phyloP scores from a whole-genome alignment of 2,329 filamentous ascomycete species.

The Xylariaceae sp. region DNA sequence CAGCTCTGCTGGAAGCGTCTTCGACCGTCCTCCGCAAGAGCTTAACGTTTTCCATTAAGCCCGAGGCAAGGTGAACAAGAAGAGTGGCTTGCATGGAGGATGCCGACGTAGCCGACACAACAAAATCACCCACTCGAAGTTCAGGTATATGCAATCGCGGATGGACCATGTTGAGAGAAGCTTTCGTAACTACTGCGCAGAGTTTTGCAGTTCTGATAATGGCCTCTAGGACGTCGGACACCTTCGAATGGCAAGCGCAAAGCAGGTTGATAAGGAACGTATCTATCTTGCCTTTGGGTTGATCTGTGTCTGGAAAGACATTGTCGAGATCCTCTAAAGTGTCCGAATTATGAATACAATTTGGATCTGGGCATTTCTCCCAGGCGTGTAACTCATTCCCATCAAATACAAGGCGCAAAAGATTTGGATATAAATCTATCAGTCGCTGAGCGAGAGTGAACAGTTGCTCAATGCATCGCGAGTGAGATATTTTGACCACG shows the following conservation, averaged over 20 bases:
- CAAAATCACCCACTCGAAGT: slow-evolving; percentile 46
- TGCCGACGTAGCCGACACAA: slow-evolving; percentile 32
- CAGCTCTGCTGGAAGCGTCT: not conserved
- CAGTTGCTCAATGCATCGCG: slow-evolving; percentile 42
- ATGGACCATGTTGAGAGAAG: slow-evolving; percentile 33
- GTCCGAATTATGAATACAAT: slow-evolving; percentile 43
- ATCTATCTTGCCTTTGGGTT: slow-evolving; percentile 37
- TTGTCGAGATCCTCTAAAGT: slow-evolving; percentile 26
- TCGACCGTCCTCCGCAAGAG: slow-evolving; percentile 23
- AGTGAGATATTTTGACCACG: slow-evolving; percentile 32
- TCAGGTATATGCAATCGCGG: slow-evolving; percentile 47
- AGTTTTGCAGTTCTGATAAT: slow-evolving; percentile 41
- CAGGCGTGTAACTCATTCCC: not conserved
- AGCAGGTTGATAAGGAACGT: slow-evolving; percentile 45
- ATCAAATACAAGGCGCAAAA: slow-evolving; percentile 32
- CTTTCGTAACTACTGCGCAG: slow-evolving; percentile 41
- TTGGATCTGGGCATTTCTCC: slow-evolving; percentile 37
- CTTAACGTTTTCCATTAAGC: slow-evolving; percentile 27
- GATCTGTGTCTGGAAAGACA: slow-evolving; percentile 20
- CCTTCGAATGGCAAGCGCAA: slow-evolving; percentile 45
- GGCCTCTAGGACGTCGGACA: slow-evolving; percentile 46
- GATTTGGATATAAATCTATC: slow-evolving; percentile 43
- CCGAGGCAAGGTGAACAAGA: slow-evolving; percentile 31
- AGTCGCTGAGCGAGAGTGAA: slow-evolving; percentile 45
- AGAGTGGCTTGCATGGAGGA: slow-evolving; percentile 36